phyloP scores from a whole-genome alignment of 148 eudicot species.

The Simmondsia chinensis region DNA sequence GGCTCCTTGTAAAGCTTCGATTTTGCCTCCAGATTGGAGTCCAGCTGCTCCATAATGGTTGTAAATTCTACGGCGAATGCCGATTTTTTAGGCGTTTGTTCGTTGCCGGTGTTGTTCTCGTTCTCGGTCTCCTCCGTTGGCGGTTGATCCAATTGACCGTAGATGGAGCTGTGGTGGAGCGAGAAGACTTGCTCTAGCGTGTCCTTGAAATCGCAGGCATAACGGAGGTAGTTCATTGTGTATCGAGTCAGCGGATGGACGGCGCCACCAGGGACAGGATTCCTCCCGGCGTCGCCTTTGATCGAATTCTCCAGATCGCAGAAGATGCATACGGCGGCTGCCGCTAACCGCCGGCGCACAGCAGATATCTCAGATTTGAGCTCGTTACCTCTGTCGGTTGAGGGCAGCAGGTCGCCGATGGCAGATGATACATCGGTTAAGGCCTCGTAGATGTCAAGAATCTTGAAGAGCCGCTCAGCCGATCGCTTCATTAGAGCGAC shows the following conservation, averaged over 20 bases:
- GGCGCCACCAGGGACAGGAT: slow-evolving; percentile 65
- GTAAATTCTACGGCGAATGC: slow-evolving; percentile 36
- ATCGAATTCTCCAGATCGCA: slow-evolving; percentile 69
- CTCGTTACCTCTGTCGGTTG: slow-evolving; percentile 21
- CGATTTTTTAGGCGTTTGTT: slow-evolving; percentile 10
- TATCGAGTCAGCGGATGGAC: slow-evolving; percentile 85
- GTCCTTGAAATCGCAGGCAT: slow-evolving; percentile 64
- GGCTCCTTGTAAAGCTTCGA: slow-evolving; percentile 59
- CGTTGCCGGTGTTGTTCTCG: slow-evolving; percentile 1
- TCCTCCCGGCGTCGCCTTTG: slow-evolving; percentile 42
- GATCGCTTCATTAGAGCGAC: slow-evolving; percentile 46
- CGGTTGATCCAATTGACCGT: too few relatives aligned
- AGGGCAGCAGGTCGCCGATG: slow-evolving; percentile 6
- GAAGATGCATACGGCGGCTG: slow-evolving; percentile 46
- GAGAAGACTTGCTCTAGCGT: slow-evolving; percentile 50
- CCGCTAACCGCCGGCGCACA: slow-evolving; percentile 36
- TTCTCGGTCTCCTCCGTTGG: neutral
- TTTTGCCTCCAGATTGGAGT: slow-evolving; percentile 51
- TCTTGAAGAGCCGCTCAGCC: slow-evolving; percentile 71
- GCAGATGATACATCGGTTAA: slow-evolving; percentile 25
- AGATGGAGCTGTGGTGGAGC: slow-evolving; percentile 17
- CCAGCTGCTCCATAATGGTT: slow-evolving; percentile 36
- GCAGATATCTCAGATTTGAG: slow-evolving; percentile 33
- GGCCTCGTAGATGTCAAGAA: slow-evolving; percentile 68
- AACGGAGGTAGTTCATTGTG: slow-evolving; percentile 69